Percentiles rank a stretch among this genome's conserved stretches.
Conservation (phyloP, 192 early-diverging fungal genomes). For the Coemansia sp. region DNA sequence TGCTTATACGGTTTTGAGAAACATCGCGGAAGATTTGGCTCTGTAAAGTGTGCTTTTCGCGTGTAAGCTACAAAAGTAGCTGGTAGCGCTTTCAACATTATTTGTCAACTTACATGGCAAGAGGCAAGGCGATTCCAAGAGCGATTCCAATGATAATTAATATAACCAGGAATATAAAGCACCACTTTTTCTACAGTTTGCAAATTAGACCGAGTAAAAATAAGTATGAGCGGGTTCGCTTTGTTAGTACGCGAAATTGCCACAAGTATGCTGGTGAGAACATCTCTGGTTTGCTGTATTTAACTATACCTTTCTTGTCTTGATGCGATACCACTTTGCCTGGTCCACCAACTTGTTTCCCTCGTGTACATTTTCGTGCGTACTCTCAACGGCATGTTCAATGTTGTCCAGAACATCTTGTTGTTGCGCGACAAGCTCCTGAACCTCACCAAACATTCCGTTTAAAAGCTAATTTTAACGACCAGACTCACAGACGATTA, state of each 20-base stretch:
- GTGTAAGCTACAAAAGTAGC: too few relatives aligned
- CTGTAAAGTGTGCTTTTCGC: too few relatives aligned
- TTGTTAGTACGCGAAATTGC: neutral
- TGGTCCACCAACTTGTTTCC: conserved; percentile 28
- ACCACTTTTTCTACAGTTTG: conserved; percentile 51
- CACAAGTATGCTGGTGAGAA: too few relatives aligned
- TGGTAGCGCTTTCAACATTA: neutral
- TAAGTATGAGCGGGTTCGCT: neutral
- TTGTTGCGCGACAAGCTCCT: conserved; percentile 40
- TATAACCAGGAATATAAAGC: conserved; percentile 28
- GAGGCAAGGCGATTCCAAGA: conserved; percentile 29
- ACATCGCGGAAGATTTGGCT: too few relatives aligned
- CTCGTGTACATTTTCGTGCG: conserved; percentile 26
- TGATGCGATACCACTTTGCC: conserved; percentile 38
- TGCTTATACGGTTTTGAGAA: neutral
- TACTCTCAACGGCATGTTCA: conserved; percentile 45
- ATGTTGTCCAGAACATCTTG: conserved; percentile 52
- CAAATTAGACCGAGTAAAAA: neutral
- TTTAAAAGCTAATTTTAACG: conserved; percentile 34
- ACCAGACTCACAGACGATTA: neutral
- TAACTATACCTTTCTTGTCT: conserved; percentile 40
- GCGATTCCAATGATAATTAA: conserved; percentile 42
- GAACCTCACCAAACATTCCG: conserved; percentile 46
- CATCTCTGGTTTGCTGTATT: neutral
- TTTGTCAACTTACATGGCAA: conserved; percentile 47